phyloP scores from a whole-genome alignment of 139 green algal species.

The Protoeuglena noctilucae region DNA sequence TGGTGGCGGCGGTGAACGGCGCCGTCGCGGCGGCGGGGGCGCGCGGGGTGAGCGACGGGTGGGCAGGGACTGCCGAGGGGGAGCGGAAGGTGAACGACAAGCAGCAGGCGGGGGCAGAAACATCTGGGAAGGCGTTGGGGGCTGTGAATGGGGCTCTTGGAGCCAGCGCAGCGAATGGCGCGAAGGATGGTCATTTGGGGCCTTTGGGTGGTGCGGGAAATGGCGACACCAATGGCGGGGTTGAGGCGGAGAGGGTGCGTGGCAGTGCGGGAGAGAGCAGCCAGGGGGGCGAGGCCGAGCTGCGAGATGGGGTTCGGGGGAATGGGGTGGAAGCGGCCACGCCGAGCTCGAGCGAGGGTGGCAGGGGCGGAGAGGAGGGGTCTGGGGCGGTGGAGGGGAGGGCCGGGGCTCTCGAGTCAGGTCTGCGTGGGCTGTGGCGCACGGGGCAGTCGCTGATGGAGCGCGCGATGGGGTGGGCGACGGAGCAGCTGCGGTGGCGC shows the following conservation, averaged over 20 bases:
- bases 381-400: too few relatives aligned
- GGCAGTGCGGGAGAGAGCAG: too few relatives aligned
- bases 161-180: neutral
- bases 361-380: too few relatives aligned
- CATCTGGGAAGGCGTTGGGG: neutral
- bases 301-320: neutral
- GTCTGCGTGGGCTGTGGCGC: too few relatives aligned
- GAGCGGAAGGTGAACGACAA: neutral
- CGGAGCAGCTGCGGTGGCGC: neutral
- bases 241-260: too few relatives aligned
- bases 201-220: conserved; percentile 1
- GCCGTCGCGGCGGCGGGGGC: conserved; percentile 7
- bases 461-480: neutral
- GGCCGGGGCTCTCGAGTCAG: too few relatives aligned
- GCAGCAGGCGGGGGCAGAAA: conserved; percentile 4
- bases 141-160: conserved; percentile 5
- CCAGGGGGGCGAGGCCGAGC: too few relatives aligned
- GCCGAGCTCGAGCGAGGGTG: neutral
- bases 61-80: neutral
- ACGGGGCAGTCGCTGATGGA: neutral
- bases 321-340: neutral
- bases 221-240: conserved; percentile 1
- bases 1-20: too few relatives aligned
- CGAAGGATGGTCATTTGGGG: too few relatives aligned
- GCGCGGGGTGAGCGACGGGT: neutral